A percentile compares a stretch with the other conserved stretches of the same genome.
Conservation (phyloP, 106 monocot genomes). For the Dactylorhiza incarnata region DNA sequence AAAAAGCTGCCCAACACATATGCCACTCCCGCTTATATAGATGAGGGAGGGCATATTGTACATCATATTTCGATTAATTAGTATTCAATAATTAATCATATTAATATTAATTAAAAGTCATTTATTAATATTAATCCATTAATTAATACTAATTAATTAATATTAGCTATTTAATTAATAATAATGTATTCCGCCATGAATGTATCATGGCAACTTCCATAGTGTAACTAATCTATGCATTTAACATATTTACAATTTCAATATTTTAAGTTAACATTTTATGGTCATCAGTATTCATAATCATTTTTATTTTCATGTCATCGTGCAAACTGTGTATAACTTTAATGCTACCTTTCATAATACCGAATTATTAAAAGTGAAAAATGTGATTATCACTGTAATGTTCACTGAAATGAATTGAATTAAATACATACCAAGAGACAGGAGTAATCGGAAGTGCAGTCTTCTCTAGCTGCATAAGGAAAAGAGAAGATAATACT, state of each 20-base stretch:
- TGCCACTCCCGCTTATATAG: no score
- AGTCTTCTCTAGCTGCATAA: constrained; percentile 54
- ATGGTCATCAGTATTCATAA: not conserved
- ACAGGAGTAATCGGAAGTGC: constrained; percentile 49
- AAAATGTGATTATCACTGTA: not conserved
- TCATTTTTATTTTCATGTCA: not conserved
- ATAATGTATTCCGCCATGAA: no score
- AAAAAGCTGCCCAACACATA: no score
- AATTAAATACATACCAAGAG: constrained; percentile 59
- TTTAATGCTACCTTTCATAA: not conserved
- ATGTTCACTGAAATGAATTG: not conserved
- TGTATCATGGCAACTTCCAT: no score
- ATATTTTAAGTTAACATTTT: not conserved
- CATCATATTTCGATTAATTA: no score
- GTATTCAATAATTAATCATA: no score
- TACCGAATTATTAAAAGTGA: not conserved
- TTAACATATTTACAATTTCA: not conserved
- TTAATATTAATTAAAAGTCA: no score
- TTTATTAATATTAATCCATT: no score
- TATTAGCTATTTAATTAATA: no score
- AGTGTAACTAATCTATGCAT: not conserved
- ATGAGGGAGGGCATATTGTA: no score
- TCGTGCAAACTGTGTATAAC: not conserved
- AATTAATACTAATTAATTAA: no score
- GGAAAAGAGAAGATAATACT: constrained; percentile 13